Base-by-base conservation (phyloP, 352 stramenopile genomes). In the Elongisporangium undulatum region DNA sequence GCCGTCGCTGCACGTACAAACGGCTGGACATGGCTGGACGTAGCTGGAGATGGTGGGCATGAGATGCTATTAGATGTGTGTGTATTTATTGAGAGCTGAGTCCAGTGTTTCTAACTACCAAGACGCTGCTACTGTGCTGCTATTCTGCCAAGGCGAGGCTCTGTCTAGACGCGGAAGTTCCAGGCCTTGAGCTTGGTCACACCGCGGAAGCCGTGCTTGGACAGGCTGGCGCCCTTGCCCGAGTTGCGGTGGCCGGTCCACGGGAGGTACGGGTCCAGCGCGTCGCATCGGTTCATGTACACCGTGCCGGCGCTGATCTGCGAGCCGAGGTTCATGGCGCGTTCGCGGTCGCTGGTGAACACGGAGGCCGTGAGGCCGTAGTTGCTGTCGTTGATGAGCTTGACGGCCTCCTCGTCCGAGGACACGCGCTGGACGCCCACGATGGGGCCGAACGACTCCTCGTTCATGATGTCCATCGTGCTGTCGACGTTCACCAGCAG, bases 221-320 rank as follows among this genome's bases (percentile, higher is more conserved):
- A 94, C 45, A 95, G 79, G 24, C 79, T 92, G 48, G 78, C 72
- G 17, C 87, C 87, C 66, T 94, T 94, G 56, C 87, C 87, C 49
- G 87, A 86, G 65, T 92, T 74, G 51, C 85, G 86, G 41, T 79
- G 60, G 24, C 87, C 87, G 23, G 75, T 87, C 87, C 87, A 95
- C n/a, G 87, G 84, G 15, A 95, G 64, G 58, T 85, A 86, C 17
- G 87, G 85, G 62, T 94, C 84, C 19, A 94, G 54, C 51, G 81
- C 81, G 57, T 94, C 87, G 66, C 82, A 92, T 38, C 87, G 81
- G 71, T 95, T 95, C 82, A 92, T 90, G 68, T 82, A 95, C 48
- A 94, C 75, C 5, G 84, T 94, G 51, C 86, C 86, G 51, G 74
- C 79, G 51, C 82, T 89, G 20, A 94, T 75, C 57, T 85, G 66